phyloP scores from a whole-genome alignment of 768 basidiomycete species.

The Tephrocybe sp. region DNA sequence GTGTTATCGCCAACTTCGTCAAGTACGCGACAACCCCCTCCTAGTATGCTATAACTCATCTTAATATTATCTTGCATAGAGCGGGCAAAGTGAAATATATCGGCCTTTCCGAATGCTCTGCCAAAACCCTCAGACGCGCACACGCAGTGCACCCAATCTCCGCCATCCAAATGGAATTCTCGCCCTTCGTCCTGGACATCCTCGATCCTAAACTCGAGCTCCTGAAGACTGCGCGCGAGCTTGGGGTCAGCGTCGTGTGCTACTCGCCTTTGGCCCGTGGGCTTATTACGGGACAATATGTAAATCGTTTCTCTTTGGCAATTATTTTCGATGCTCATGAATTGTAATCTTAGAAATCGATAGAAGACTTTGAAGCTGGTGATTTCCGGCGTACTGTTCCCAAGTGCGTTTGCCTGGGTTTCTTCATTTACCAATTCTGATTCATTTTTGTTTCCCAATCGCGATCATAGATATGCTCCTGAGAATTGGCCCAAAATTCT shows the following conservation, averaged over 20 bases:
- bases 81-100: constrained; percentile 44
- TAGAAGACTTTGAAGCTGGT: constrained; percentile 33
- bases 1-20: constrained; percentile 33
- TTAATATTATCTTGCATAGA: constrained; percentile 18
- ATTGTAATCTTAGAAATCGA: constrained; percentile 28
- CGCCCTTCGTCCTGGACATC: constrained; percentile 40
- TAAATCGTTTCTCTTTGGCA: constrained; percentile 14
- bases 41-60: not conserved
- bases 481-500: constrained; percentile 40
- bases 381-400: constrained; percentile 36
- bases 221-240: constrained; percentile 37
- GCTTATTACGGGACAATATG: constrained; percentile 42
- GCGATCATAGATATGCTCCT: constrained; percentile 22
- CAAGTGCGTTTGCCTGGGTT: constrained; percentile 18
- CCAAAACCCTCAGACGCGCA: constrained; percentile 43
- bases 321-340: not conserved
- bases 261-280: constrained; percentile 53
- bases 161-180: constrained; percentile 43
- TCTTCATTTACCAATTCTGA: not conserved
- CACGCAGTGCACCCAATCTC: constrained; percentile 43
- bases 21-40: constrained; percentile 27
- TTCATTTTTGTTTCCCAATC: not conserved
- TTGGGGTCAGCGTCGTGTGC: constrained; percentile 41
- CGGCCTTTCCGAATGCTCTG: constrained; percentile 50
- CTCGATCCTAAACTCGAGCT: constrained; percentile 36